Evolutionary conservation across 2,329 filamentous ascomycete genomes (phyloP), one percentile per base, ranked within the genome.

Genomic region (Penicillium sp.): DNA sequence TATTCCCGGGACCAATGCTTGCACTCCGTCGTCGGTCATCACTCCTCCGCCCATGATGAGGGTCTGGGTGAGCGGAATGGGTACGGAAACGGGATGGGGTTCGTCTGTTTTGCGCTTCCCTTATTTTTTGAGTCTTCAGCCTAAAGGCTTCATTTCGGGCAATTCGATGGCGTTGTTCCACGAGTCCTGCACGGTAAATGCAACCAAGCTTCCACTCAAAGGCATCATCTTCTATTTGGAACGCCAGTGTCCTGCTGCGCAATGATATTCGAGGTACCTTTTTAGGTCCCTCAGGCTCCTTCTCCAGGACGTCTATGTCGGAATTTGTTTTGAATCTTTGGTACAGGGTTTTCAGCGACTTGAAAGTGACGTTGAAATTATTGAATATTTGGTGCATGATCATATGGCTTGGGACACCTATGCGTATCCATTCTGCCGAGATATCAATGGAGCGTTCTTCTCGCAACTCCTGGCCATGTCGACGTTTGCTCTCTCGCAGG

Each of bases 151-250:
- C 91, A 70, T 96, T 91, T 45, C 94, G 85, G 4, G 93, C 92
- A 55, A 96, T 77, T 20, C 94, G 84, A 71, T 97, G 94, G 68
- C 88, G 87, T 72, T 97, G 93, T 71, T 99, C 94, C 55, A 92
- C 79, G 20, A 93, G 81, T 0, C 95, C 94, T 47, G 90, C 85
- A 30, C 93, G 86, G 71, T 97, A 99, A 52, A 99, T 99, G 67
- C 91, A 86, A 16, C 92, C 91, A 9, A 99, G 79, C 69, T 97
- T 97, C 90, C 92, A 99, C 71, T 99, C 94, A 66, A 99, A 99
- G 0, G 90, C 88, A 50, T 94, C 93, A 69, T 99, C 94, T 73
- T 99, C 94, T 35, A 99, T 80, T 67, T 97, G 93, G 58, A 99
- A 93, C 2, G 96, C 76, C 23, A 99, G 79, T 5, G 89, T 89